Conservation (phyloP, 768 basidiomycete species). For the Lenzites betulinus region DNA sequence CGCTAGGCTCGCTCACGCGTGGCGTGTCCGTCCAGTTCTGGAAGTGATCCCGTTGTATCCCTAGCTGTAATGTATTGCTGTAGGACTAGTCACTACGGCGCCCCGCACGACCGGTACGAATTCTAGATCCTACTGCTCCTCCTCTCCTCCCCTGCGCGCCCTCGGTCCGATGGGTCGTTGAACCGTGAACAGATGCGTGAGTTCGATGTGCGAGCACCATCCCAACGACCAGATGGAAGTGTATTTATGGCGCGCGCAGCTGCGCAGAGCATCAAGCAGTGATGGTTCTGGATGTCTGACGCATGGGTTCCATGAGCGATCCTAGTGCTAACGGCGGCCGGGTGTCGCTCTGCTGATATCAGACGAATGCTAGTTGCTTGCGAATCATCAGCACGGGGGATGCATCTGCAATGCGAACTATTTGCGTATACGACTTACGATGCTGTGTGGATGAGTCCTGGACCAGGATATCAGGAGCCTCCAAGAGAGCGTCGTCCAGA, state of each 20-base stretch:
- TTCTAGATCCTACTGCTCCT: slow-evolving; percentile 7
- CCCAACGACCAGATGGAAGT: no score
- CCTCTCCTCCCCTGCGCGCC: background rate
- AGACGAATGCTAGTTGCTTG: no score
- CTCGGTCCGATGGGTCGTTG: background rate
- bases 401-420: no score
- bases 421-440: no score
- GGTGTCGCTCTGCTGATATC: background rate
- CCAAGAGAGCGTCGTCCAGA: no score
- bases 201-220: no score
- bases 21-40: background rate
- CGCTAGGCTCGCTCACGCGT: background rate
- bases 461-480: no score
- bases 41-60: slow-evolving; percentile 21
- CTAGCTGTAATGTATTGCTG: slow-evolving; percentile 19
- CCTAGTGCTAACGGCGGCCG: background rate
- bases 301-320: slow-evolving; percentile 6
- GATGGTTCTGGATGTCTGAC: background rate
- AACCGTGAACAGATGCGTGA: no score
- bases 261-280: background rate
- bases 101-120: background rate
- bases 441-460: no score
- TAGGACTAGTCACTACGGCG: slow-evolving; percentile 18
- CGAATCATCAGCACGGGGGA: background rate
- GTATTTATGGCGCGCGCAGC: no score